Evolutionary conservation across 257 asterid species (phyloP).

Genomic region (Solanum pennellii): DNA sequence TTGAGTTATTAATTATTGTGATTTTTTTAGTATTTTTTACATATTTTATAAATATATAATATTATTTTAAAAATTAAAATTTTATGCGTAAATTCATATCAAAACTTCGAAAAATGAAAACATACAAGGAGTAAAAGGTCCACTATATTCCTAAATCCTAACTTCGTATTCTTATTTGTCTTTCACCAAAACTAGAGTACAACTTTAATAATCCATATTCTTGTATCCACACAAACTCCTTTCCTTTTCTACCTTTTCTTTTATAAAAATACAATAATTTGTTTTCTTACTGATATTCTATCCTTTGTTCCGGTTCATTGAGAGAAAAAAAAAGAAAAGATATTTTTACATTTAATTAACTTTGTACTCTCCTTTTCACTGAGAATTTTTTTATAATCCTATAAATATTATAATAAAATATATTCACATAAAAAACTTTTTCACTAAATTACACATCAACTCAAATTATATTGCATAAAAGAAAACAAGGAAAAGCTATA

Average conservation of each 20-base stretch:
- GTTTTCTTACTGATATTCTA: neutral
- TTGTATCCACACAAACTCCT: neutral
- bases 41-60: no score
- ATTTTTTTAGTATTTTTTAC: no score
- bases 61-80: no score
- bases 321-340: neutral
- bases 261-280: neutral
- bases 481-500: no score
- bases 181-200: neutral
- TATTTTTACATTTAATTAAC: neutral
- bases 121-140: neutral
- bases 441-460: no score
- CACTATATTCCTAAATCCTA: neutral
- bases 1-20: no score
- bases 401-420: neutral
- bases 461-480: neutral
- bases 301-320: neutral
- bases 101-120: no score
- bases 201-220: neutral
- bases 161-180: neutral
- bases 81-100: fast-evolving
- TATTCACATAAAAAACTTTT: no score
- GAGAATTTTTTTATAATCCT: neutral
- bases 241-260: neutral
- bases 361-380: neutral